phyloP scores from a whole-genome alignment of 2,329 filamentous ascomycete species.

The Fusarium sp. region DNA sequence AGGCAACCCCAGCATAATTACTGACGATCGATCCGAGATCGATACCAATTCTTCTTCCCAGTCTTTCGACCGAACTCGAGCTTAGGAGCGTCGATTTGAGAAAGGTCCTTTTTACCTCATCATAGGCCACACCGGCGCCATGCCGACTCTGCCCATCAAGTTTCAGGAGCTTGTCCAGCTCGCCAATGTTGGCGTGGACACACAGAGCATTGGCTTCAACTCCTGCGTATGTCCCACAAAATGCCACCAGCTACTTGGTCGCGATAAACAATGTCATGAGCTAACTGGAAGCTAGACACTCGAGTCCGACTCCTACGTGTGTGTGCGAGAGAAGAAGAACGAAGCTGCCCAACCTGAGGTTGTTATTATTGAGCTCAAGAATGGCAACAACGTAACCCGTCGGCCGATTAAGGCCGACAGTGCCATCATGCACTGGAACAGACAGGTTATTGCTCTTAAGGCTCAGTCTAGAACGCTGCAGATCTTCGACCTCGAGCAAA shows the following conservation, averaged over 20 bases:
- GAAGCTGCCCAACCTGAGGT: slow-evolving; percentile 89
- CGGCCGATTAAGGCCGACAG: slow-evolving; percentile 98
- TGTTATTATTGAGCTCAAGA: slow-evolving; percentile 97
- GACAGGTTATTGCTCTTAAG: slow-evolving; percentile 95
- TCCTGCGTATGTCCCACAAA: slow-evolving; percentile 70
- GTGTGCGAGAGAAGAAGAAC: slow-evolving; percentile 92
- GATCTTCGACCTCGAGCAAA: slow-evolving; percentile 93
- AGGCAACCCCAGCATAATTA: slow-evolving; percentile 39
- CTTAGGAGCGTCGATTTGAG: slow-evolving; percentile 40
- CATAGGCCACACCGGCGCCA: slow-evolving; percentile 50
- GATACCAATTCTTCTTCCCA: slow-evolving; percentile 24
- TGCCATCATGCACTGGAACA: slow-evolving; percentile 99
- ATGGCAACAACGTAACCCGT: slow-evolving; percentile 93
- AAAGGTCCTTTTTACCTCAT: slow-evolving; percentile 38
- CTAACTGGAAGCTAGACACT: slow-evolving; percentile 73
- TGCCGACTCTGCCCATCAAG: slow-evolving; percentile 86
- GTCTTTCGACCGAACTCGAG: slow-evolving; percentile 26
- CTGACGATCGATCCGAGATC: slow-evolving; percentile 39
- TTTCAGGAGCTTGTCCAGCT: slow-evolving; percentile 89
- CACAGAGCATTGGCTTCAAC: slow-evolving; percentile 76
- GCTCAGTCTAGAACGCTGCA: slow-evolving; percentile 94
- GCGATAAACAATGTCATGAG: neutral
- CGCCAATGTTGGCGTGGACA: slow-evolving; percentile 58
- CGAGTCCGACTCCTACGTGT: slow-evolving; percentile 97
- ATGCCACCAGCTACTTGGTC: slow-evolving; percentile 6